Percentiles rank a stretch among this genome's conserved stretches.
These are phyloP conservation scores for Coriolopsis trogii DNA, from an alignment of 1,284 basidiomycete species.

Conservation along the genomic window DNA sequence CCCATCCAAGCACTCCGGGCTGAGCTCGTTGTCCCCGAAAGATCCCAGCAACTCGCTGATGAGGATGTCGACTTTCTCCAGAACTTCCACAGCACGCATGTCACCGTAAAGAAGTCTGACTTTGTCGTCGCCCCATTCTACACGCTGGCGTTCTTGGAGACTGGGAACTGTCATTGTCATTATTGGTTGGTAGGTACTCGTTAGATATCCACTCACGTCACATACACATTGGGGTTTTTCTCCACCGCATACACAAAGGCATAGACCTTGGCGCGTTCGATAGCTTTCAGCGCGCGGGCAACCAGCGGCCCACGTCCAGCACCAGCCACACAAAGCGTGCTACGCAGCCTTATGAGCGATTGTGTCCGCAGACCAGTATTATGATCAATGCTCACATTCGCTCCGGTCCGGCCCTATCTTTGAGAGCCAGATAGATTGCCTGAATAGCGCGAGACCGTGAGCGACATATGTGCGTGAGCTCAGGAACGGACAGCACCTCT, in stretches of 20 bases:
- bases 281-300: conserved; percentile 81
- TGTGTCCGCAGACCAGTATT: not conserved
- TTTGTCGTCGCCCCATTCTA: conserved; percentile 79
- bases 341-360: conserved; percentile 34
- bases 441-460: too few relatives aligned
- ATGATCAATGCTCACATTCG: conserved; percentile 51
- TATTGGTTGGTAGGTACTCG: not conserved
- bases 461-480: too few relatives aligned
- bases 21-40: conserved; percentile 98
- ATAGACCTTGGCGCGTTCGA: conserved; percentile 68
- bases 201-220: conserved; percentile 74
- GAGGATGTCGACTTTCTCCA: conserved; percentile 90
- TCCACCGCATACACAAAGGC: conserved; percentile 89
- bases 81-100: conserved; percentile 84
- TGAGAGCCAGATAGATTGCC: conserved; percentile 83
- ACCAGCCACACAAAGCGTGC: conserved; percentile 89
- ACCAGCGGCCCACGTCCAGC: conserved; percentile 96
- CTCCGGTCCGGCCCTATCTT: conserved; percentile 63
- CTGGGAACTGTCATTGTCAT: conserved; percentile 42
- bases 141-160: conserved; percentile 77
- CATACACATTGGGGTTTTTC: conserved; percentile 94
- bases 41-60: conserved; percentile 96
- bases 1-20: conserved; percentile 97
- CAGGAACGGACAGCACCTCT: too few relatives aligned
- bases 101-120: conserved; percentile 91